Conservation (phyloP, 768 basidiomycete species). For the Tulasnella sp. region DNA sequence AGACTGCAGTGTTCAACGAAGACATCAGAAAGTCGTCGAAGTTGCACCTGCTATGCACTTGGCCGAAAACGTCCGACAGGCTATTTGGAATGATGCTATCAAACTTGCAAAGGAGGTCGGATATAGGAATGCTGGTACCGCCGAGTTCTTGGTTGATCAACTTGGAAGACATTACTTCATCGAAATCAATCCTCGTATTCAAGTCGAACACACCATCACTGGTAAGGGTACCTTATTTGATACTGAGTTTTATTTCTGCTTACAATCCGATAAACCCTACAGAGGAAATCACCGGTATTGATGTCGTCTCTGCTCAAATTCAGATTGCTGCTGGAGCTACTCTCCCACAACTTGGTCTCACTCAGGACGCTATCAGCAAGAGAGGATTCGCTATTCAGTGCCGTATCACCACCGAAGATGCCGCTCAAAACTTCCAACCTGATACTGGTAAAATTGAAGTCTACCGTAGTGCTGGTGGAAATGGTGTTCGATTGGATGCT, state of each 20-base stretch:
- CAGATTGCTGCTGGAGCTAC: constrained; percentile 99
- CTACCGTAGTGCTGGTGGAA: constrained; percentile 96
- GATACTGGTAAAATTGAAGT: constrained; percentile 99
- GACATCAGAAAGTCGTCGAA: constrained; percentile 98
- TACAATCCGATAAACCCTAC: constrained; percentile 13
- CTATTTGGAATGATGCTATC: constrained; percentile 81
- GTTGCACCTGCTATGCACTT: constrained; percentile 94
- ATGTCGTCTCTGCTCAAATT: constrained; percentile 97
- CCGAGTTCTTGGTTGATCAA: constrained; percentile 96
- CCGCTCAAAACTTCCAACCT: constrained; percentile 84
- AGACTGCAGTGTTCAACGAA: constrained; percentile 94
- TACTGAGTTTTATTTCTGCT: neutral
- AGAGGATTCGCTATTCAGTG: constrained; percentile 98
- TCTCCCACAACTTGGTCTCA: constrained; percentile 85
- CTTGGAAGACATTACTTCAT: constrained; percentile 97
- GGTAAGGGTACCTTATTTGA: constrained; percentile 34
- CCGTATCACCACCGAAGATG: constrained; percentile 96
- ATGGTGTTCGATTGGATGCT: constrained; percentile 93
- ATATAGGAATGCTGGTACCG: constrained; percentile 95
- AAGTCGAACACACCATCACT: constrained; percentile 99
- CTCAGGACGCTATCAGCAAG: constrained; percentile 89
- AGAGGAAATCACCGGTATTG: constrained; percentile 99
- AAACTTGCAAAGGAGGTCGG: constrained; percentile 87
- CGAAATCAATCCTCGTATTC: constrained; percentile 98
- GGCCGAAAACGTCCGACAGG: constrained; percentile 78